Evolutionary conservation across 805 yeast genomes (phyloP).

Genomic region (Ogataea glucozyma): DNA sequence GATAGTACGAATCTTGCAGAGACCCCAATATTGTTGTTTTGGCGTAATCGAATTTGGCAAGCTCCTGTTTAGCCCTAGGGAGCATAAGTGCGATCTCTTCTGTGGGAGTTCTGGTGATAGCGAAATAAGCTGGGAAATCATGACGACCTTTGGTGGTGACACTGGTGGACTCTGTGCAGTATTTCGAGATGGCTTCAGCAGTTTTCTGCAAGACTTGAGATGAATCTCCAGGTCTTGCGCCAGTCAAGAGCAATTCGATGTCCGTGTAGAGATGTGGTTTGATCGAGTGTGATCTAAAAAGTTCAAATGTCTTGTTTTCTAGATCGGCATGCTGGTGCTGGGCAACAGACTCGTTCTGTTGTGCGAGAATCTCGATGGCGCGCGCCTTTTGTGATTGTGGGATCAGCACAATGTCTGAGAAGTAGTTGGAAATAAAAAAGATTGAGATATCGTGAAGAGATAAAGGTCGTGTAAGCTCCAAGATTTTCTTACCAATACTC

Average conservation of each 20-base stretch:
- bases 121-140: slow-evolving; percentile 47
- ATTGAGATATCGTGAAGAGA: slow-evolving; percentile 56
- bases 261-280: slow-evolving; percentile 45
- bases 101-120: slow-evolving; percentile 50
- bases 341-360: slow-evolving; percentile 10
- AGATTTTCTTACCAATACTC: slow-evolving; percentile 52
- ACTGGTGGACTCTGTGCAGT: slow-evolving; percentile 17
- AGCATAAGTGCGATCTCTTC: slow-evolving; percentile 51
- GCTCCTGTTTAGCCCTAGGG: slow-evolving; percentile 41
- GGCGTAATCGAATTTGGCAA: slow-evolving; percentile 42
- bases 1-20: slow-evolving; percentile 55
- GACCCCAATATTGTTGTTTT: slow-evolving; percentile 53
- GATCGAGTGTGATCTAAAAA: slow-evolving; percentile 40
- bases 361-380: slow-evolving; percentile 46
- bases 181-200: slow-evolving; percentile 36
- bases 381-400: slow-evolving; percentile 46
- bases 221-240: slow-evolving; percentile 55
- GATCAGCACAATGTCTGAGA: slow-evolving; percentile 62
- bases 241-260: slow-evolving; percentile 51
- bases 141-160: slow-evolving; percentile 3
- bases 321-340: slow-evolving; percentile 18
- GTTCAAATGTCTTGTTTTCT: slow-evolving; percentile 39
- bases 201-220: slow-evolving; percentile 43
- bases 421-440: slow-evolving; percentile 63
- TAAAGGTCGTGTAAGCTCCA: slow-evolving; percentile 60